Percentiles rank a stretch among this genome's conserved stretches.
These are phyloP conservation scores for Trichoderma sp. DNA, from an alignment of 2,329 filamentous ascomycete species.

Conservation along the genomic window DNA sequence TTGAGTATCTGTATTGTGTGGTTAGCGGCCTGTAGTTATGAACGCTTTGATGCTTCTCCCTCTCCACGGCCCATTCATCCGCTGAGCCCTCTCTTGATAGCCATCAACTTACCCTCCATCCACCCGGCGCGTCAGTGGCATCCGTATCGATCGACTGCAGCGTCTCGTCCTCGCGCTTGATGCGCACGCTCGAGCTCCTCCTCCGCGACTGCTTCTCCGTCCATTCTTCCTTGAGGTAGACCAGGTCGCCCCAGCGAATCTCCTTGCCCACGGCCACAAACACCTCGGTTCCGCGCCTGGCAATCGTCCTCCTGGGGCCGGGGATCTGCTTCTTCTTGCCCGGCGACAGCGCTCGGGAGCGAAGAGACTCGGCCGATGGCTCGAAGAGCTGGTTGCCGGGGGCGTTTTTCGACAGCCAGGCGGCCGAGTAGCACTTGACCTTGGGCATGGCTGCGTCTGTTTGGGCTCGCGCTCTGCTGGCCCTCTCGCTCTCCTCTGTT, in stretches of 20 bases:
- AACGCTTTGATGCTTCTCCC: neutral
- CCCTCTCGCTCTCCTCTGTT: neutral
- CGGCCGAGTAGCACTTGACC: slow-evolving; percentile 80
- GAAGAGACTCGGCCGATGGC: slow-evolving; percentile 45
- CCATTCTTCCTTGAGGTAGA: slow-evolving; percentile 69
- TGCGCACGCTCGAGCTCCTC: slow-evolving; percentile 40
- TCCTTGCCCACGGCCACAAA: slow-evolving; percentile 89
- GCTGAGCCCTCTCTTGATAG: neutral
- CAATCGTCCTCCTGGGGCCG: slow-evolving; percentile 69
- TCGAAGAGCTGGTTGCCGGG: slow-evolving; percentile 79
- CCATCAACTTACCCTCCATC: slow-evolving; percentile 41
- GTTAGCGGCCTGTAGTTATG: slow-evolving; percentile 6
- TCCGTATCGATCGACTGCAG: slow-evolving; percentile 41
- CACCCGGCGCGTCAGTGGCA: slow-evolving; percentile 35
- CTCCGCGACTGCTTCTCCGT: slow-evolving; percentile 37
- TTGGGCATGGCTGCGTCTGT: slow-evolving; percentile 68
- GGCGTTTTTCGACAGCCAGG: slow-evolving; percentile 79
- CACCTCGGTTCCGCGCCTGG: slow-evolving; percentile 79
- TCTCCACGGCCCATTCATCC: neutral
- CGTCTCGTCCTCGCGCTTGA: slow-evolving; percentile 54
- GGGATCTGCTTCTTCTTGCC: slow-evolving; percentile 48
- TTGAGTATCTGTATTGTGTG: slow-evolving; percentile 63
- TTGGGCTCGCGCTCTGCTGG: neutral
- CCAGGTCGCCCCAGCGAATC: slow-evolving; percentile 87
- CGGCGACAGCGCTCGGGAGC: slow-evolving; percentile 45